These are phyloP conservation scores for Cantharellus cinnabarinus DNA, from an alignment of 768 basidiomycete genomes.

Conservation along the genomic window DNA sequence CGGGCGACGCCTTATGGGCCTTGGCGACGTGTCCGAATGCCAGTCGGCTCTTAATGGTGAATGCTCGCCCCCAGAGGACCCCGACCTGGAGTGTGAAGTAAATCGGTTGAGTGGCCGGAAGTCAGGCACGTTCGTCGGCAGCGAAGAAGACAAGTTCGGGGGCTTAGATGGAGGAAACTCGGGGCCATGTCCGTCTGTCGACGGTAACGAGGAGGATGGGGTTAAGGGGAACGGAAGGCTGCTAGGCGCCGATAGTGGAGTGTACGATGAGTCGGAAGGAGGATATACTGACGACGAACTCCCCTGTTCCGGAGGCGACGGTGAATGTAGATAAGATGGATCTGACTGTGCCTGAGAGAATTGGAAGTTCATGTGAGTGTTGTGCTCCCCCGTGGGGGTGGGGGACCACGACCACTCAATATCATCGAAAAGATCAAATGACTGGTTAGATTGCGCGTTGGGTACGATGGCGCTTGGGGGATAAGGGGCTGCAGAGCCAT, in stretches of 20 bases:
- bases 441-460: slow-evolving; percentile 23
- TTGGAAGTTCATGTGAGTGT: background rate
- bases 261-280: background rate
- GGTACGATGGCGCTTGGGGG: slow-evolving; percentile 6
- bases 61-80: background rate
- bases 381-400: background rate
- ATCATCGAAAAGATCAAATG: slow-evolving; percentile 8
- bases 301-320: background rate
- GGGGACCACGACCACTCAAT: background rate
- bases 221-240: background rate
- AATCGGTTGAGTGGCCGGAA: background rate
- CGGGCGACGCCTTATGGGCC: background rate
- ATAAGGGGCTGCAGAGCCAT: background rate
- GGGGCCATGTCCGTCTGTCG: background rate
- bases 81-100: background rate
- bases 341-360: background rate
- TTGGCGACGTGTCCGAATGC: background rate
- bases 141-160: background rate
- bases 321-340: background rate
- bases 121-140: background rate
- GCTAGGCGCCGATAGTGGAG: background rate
- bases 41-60: background rate
- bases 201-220: background rate
- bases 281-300: background rate
- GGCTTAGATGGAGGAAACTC: background rate